Conservation (phyloP, 768 basidiomycete genomes). For the Rhodotorula graminis region DNA sequence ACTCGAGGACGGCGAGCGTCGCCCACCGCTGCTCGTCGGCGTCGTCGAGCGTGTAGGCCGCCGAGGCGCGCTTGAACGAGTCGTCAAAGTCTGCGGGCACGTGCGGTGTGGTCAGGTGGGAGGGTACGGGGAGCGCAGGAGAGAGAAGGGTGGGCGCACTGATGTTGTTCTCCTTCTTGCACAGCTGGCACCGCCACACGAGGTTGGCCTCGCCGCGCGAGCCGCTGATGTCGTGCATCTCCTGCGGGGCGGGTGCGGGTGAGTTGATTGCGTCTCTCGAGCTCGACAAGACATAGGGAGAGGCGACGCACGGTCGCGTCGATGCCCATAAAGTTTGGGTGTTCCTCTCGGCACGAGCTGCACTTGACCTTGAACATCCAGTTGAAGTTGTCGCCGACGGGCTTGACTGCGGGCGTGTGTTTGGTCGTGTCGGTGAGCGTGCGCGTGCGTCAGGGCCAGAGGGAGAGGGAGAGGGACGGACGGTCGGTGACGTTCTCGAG, state of each 20-base stretch:
- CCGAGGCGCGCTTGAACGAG: conserved; percentile 34
- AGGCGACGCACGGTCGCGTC: conserved; percentile 28
- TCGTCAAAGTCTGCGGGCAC: conserved; percentile 36
- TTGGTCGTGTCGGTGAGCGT: neutral
- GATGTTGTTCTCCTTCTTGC: conserved; percentile 65
- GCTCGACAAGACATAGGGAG: neutral
- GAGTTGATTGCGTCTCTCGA: neutral
- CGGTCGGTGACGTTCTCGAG: conserved; percentile 41
- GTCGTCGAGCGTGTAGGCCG: conserved; percentile 58
- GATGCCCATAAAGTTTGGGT: conserved; percentile 40
- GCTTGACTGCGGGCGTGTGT: conserved; percentile 1
- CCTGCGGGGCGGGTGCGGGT: conserved; percentile 18
- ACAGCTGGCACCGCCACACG: conserved; percentile 42
- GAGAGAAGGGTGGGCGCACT: conserved; percentile 1
- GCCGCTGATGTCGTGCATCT: conserved; percentile 33
- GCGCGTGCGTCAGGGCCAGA: neutral
- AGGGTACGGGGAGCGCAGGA: neutral
- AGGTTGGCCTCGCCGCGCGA: conserved; percentile 43
- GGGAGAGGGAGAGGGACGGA: neutral
- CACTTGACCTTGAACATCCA: conserved; percentile 39
- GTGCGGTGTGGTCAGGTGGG: neutral
- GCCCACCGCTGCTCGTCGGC: conserved; percentile 55
- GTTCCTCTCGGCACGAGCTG: conserved; percentile 39
- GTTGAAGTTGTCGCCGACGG: conserved; percentile 36
- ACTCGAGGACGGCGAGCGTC: conserved; percentile 69